These are phyloP conservation scores for Gliomastix tumulicola DNA, from an alignment of 2,329 filamentous ascomycete genomes.

Conservation along the genomic window DNA sequence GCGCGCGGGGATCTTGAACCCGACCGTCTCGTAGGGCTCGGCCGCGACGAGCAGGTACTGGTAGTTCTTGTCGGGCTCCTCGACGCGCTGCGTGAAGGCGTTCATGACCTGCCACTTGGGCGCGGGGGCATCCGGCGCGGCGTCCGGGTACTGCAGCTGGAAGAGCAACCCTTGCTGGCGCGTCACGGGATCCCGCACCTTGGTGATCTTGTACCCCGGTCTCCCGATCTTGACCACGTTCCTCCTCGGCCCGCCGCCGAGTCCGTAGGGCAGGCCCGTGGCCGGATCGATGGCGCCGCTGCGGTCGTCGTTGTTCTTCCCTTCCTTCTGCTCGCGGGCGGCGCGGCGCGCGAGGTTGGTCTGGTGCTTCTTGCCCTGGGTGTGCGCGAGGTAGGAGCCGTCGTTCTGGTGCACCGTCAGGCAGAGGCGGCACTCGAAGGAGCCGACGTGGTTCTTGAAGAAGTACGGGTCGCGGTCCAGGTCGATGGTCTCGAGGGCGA, in stretches of 20 bases:
- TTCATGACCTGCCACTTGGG: conserved; percentile 96
- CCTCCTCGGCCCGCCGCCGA: conserved; percentile 70
- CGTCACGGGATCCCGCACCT: conserved; percentile 83
- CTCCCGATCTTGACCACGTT: conserved; percentile 93
- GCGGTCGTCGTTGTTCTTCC: conserved; percentile 38
- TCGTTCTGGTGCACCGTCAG: conserved; percentile 98
- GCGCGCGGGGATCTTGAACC: conserved; percentile 88
- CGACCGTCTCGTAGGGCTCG: conserved; percentile 96
- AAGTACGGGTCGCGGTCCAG: conserved; percentile 99
- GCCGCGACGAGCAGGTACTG: conserved; percentile 94
- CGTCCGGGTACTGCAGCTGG: conserved; percentile 92
- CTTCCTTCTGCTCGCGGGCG: conserved; percentile 90
- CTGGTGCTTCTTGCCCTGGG: conserved; percentile 97
- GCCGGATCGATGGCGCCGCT: conserved; percentile 52
- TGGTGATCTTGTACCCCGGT: conserved; percentile 96
- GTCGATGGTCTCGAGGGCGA: conserved; percentile 97
- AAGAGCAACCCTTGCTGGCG: conserved; percentile 89
- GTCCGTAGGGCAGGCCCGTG: conserved; percentile 65
- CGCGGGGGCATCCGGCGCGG: conserved; percentile 57
- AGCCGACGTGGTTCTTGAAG: conserved; percentile 99
- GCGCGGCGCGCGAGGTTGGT: conserved; percentile 94
- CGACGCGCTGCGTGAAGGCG: conserved; percentile 90
- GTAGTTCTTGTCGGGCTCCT: conserved; percentile 88
- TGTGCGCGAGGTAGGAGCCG: conserved; percentile 96
- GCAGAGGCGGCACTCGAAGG: conserved; percentile 95